phyloP scores from a whole-genome alignment of 352 stramenopile species.

The Globisporangium yorkense region DNA sequence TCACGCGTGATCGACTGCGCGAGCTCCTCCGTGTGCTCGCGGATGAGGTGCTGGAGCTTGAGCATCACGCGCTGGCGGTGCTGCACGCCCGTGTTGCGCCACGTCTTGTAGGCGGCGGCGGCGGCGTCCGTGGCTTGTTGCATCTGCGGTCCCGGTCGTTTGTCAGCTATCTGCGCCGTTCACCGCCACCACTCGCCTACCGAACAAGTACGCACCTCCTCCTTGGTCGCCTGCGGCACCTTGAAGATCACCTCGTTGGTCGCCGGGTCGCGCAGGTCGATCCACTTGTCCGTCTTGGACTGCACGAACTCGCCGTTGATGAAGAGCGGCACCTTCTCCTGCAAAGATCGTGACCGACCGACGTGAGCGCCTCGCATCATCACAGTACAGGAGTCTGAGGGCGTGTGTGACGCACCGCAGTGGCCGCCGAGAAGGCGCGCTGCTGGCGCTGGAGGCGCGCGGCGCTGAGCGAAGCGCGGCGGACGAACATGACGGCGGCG shows the following conservation, averaged over 20 bases:
- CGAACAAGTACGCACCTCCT: constrained; percentile 38
- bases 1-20: constrained; percentile 94
- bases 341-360: background rate
- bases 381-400: background rate
- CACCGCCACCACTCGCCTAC: too few relatives aligned
- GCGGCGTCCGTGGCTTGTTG: constrained; percentile 70
- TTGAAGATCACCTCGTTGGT: constrained; percentile 87
- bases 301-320: constrained; percentile 92
- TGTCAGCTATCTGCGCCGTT: too few relatives aligned
- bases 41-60: constrained; percentile 95
- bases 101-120: constrained; percentile 87
- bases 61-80: constrained; percentile 94
- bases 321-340: constrained; percentile 80
- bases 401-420: constrained; percentile 15
- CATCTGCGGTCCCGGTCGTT: constrained; percentile 44
- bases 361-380: background rate
- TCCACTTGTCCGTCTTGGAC: constrained; percentile 89
- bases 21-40: constrained; percentile 92
- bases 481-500: constrained; percentile 5
- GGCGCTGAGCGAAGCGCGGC: constrained; percentile 13
- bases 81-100: constrained; percentile 92
- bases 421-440: constrained; percentile 37
- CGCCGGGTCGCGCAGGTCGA: constrained; percentile 90
- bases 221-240: constrained; percentile 82
- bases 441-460: constrained; percentile 9